Percentiles rank a stretch among this genome's conserved stretches.
phyloP scores from a whole-genome alignment of 2,329 filamentous ascomycete species.

The Diplodia corticola region DNA sequence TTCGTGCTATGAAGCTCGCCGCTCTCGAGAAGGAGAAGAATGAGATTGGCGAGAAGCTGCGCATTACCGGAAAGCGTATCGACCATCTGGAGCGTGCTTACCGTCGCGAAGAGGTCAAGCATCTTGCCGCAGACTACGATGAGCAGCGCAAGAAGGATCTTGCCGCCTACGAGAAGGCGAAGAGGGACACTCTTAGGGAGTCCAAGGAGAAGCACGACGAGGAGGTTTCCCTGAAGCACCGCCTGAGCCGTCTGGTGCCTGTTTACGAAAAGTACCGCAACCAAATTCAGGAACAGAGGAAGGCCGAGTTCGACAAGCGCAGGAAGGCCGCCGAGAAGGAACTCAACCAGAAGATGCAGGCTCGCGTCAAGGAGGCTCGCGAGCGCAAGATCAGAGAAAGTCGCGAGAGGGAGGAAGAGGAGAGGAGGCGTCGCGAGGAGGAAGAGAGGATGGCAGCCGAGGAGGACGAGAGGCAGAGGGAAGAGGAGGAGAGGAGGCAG shows the following conservation, averaged over 20 bases:
- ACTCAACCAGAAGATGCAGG: slow-evolving; percentile 85
- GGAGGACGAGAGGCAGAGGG: slow-evolving; percentile 78
- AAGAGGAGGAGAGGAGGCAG: slow-evolving; percentile 76
- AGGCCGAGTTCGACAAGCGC: slow-evolving; percentile 94
- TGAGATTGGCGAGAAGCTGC: slow-evolving; percentile 85
- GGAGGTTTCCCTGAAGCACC: slow-evolving; percentile 89
- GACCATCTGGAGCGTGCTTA: slow-evolving; percentile 97
- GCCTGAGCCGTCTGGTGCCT: slow-evolving; percentile 81
- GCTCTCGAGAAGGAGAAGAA: slow-evolving; percentile 98
- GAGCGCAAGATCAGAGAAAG: slow-evolving; percentile 82
- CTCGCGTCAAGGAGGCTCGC: slow-evolving; percentile 83
- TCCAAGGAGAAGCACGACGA: slow-evolving; percentile 87
- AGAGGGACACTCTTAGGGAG: slow-evolving; percentile 74
- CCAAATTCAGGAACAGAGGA: slow-evolving; percentile 80
- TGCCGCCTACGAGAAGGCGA: slow-evolving; percentile 76
- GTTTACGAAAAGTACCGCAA: slow-evolving; percentile 81
- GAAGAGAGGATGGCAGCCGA: slow-evolving; percentile 79
- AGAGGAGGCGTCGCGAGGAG: slow-evolving; percentile 75
- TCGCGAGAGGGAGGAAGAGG: slow-evolving; percentile 79
- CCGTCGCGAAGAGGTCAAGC: slow-evolving; percentile 93
- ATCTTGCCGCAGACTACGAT: slow-evolving; percentile 82
- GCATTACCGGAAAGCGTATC: slow-evolving; percentile 90
- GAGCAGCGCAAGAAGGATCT: slow-evolving; percentile 76
- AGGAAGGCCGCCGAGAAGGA: slow-evolving; percentile 89
- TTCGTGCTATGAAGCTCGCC: slow-evolving; percentile 91